Evolutionary conservation across 2,329 filamentous ascomycete species (phyloP), one percentile per base, ranked within the genome.

Genomic region (Xylaria sp.): DNA sequence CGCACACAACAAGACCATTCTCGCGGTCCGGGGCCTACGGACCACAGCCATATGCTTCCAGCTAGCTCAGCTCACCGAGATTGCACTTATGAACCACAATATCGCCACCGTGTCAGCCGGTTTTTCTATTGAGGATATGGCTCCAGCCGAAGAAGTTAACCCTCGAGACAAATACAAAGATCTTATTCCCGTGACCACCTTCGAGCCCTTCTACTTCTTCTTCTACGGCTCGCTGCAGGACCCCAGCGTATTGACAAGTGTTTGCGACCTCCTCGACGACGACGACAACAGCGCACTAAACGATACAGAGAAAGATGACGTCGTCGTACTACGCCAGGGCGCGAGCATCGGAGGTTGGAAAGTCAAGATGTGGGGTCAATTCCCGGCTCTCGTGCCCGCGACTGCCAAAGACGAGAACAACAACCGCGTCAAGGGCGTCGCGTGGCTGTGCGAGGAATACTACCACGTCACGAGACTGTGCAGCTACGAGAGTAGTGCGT

Each of bases 181-280:
- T 13, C 16, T n/a, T 3, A 3, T 2, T 55, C 2, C 10, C 29
- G 29, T 23, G 40, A 8, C 66, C 10, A 67, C 57, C 40, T 76
- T 76, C 62, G 63, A 73, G 65, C 73, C 75, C 18, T 75, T 76
- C 65, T 72, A 75, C 64, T 75, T 76, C 69, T 76, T 76, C 66
- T 76, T 76, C 73, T 76, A 76, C 62, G 75, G 74, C 47, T 71
- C 73, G 50, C 72, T 76, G 10, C 72, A 74, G 57, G 12, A 63
- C 13, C 60, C 60, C n/a, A 8, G 4, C 2, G 44, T 71, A 10
- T 23, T 76, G 12, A 6, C 5, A 0, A 1, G 2, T 0, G 63
- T 72, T 2, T 72, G 70, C 53, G 2, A 21, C 0, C 48, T 70
- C 32, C 25, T 25, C 13, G 53, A 18, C 2, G 5, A 23, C 21